A percentile compares a stretch with the other conserved stretches of the same genome.
Conservation (phyloP, 148 eudicot genomes). For the Talinum fruticosum region DNA sequence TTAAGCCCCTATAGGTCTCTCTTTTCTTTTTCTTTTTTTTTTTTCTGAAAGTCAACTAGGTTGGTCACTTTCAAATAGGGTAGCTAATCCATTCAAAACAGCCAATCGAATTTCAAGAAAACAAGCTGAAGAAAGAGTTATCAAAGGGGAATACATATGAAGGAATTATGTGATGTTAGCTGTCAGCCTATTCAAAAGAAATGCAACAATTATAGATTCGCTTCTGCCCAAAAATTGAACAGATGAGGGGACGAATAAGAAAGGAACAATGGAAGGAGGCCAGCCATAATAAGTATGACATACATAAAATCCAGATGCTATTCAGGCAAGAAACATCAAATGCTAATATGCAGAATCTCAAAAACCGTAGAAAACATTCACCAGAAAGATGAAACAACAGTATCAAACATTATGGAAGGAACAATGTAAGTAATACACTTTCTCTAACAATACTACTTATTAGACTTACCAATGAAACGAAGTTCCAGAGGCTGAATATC, state of each 20-base stretch:
- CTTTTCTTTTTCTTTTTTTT: no score
- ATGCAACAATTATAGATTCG: neutral
- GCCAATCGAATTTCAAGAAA: neutral
- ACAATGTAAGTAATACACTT: neutral
- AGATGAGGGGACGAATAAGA: neutral
- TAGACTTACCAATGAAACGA: slow-evolving; percentile 54
- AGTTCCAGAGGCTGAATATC: slow-evolving; percentile 65
- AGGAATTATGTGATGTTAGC: neutral
- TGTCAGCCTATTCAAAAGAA: neutral
- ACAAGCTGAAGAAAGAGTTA: neutral
- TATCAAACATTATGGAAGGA: neutral
- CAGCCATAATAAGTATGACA: neutral
- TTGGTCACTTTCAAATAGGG: neutral
- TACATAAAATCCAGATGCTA: neutral
- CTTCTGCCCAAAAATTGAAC: neutral
- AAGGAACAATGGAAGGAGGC: neutral
- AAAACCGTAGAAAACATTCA: neutral
- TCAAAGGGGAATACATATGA: neutral
- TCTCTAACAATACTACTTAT: neutral
- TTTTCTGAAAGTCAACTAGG: neutral
- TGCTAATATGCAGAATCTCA: neutral
- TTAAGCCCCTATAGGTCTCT: neutral
- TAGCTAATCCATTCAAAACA: neutral
- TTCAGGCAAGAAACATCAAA: neutral
- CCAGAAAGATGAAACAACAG: neutral